Base-by-base conservation (phyloP, 495 filamentous ascomycete genomes). In the Copromyces sp. region DNA sequence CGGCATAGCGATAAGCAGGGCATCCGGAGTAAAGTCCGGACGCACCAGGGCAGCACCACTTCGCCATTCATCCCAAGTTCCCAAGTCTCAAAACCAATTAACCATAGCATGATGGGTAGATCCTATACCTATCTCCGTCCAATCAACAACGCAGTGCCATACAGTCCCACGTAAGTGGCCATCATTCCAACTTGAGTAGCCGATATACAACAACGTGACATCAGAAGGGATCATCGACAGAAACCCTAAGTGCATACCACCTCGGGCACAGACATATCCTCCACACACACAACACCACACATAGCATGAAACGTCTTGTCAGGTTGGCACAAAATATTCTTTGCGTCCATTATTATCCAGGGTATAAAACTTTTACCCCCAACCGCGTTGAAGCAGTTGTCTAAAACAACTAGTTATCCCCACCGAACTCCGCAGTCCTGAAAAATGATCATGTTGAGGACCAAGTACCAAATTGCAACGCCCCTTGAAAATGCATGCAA, bases 331-430 rank as follows among this genome's bases (percentile, higher is more conserved):
- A 65, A 65, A 35, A 65, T 65, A 35, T 16, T 24, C 24, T 24
- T 6, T 65, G 53, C 53, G 6, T 65, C 29, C 29, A 65, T 65
- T 65, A 65, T 65, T 17, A 65, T 65, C 53, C 39, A 45, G 69
- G 69, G 44, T 20, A 70, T 35, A 35, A 17, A 41, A 44, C 29
- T 12, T 70, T 4, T 72, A 11, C 42, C 53, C 61, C 20, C 73
- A 75, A 74, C 77, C 73, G 78, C 76, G 80, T 81, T 81, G 80
- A 81, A 81, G 80, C 80, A 77, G 80, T 65, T 70, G 47, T 72
- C 72, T 69, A 73, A 47, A 73, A 65, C 45, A 73, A 44, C 41
- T 70, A 44, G 72, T 40, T 70, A 74, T 71, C 73, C 47, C 75
- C 76, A 42, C 75, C 76, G 76, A 75, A 80, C 71, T 76, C 75